phyloP scores from a whole-genome alignment of 495 filamentous ascomycete species.

The Bathelium albidoporum region DNA sequence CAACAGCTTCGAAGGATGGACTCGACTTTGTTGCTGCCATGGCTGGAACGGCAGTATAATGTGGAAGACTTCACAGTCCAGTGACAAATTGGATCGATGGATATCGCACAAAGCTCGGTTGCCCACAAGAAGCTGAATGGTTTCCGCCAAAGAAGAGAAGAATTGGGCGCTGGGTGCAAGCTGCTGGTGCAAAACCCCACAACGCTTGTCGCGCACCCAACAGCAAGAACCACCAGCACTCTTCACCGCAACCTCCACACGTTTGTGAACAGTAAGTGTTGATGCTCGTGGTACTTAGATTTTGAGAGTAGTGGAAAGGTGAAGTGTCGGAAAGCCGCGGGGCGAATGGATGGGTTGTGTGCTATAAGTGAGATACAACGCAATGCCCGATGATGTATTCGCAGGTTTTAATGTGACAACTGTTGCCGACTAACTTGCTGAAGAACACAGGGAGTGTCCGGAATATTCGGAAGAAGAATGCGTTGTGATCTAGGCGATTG shows the following conservation, averaged over 20 bases:
- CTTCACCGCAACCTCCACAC: conserved; percentile 1
- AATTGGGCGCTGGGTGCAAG: not conserved
- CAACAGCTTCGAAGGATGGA: not conserved
- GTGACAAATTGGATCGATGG: not conserved
- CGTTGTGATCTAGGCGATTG: not conserved
- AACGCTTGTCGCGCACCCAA: not conserved
- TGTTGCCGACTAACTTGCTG: too few relatives aligned
- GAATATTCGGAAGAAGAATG: not conserved
- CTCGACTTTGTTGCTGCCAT: conserved; percentile 16
- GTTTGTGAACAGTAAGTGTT: not conserved
- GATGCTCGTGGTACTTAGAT: not conserved
- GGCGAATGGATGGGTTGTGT: not conserved
- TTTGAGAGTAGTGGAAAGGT: not conserved
- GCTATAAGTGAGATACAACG: too few relatives aligned
- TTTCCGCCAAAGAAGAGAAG: not conserved
- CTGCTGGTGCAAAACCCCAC: not conserved
- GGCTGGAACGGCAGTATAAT: not conserved
- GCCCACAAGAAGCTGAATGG: not conserved
- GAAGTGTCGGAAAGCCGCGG: not conserved
- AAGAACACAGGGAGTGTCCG: not conserved
- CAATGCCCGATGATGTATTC: too few relatives aligned
- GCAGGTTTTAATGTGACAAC: too few relatives aligned
- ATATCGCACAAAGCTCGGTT: not conserved
- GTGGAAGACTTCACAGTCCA: not conserved
- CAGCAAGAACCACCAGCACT: not conserved